Base-by-base conservation (phyloP, 768 basidiomycete species). In the Leucosporidium scottii region DNA sequence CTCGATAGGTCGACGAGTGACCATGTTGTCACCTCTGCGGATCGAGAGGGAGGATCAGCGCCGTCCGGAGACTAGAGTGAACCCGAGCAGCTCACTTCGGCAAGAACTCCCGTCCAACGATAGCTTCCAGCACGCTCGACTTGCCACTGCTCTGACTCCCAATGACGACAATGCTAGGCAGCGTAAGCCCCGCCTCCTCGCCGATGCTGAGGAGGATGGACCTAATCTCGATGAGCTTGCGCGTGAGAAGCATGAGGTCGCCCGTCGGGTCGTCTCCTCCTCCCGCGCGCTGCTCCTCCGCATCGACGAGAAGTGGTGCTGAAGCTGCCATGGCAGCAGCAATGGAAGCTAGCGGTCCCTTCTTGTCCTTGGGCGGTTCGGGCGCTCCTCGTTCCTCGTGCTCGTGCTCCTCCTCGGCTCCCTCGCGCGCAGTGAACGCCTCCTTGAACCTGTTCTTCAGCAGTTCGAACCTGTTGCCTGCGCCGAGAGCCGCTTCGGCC, bases 91-190 rank as follows among this genome's bases (percentile, higher is more conserved):
- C 91, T 71, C 76, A 97, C 94, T 99, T 99, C 28, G 96, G 96
- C 47, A 99, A 81, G 77, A 99, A 99, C 78, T 98, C 92, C 66
- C 96, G 91, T 0, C 96, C 96, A 34, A 99, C 96, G 68, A 99
- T 90, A 8, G 96, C 88, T 78, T 99, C 96, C 68, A 99, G 80
- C 0, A 99, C 96, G 31, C 91, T 93, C 74, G 93, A 97, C 82
- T 99, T 99, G 17, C 96, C 96, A 3, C 91, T 93, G 78, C 93
- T 96, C 81, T 99, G 96, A 78, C 91, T 94, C 17, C 96, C 96
- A 70, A 99, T 90, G 57, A 98, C 96, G 53, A 98, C 96, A 69
- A 99, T 98, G 74, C 92, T 94, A 2, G 96, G 96, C 25, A 99
- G 81, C 75, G 93, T 97, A 73, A 99, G 83, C 10, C 87, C 85